Percentiles rank a stretch among this genome's conserved stretches.
Conservation (phyloP, 495 filamentous ascomycete species). For the Tetracladium setigerum region DNA sequence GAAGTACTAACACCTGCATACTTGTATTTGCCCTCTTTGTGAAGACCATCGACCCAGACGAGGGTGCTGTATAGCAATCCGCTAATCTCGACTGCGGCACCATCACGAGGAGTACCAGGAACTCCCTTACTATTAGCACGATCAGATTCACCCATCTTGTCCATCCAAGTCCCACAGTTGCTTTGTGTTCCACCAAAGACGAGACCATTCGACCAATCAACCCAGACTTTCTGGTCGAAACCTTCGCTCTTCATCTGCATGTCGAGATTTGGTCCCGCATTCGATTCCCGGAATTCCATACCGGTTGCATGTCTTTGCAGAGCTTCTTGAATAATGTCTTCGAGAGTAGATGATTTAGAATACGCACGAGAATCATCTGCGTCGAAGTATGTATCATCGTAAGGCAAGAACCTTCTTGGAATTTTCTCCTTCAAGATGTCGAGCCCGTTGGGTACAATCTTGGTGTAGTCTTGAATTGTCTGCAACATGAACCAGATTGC, state of each 20-base stretch:
- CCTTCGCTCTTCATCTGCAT: slow-evolving; percentile 89
- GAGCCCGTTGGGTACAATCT: slow-evolving; percentile 72
- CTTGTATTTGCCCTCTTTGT: slow-evolving; percentile 57
- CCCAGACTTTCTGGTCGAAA: slow-evolving; percentile 82
- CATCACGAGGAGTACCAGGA: slow-evolving; percentile 94
- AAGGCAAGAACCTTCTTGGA: slow-evolving; percentile 83
- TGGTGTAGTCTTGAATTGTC: slow-evolving; percentile 86
- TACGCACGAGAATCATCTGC: slow-evolving; percentile 78
- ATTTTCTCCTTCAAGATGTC: slow-evolving; percentile 68
- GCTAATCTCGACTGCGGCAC: slow-evolving; percentile 90
- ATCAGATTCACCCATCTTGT: slow-evolving; percentile 99
- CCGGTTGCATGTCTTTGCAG: slow-evolving; percentile 85
- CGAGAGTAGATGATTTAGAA: slow-evolving; percentile 67
- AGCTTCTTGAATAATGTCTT: slow-evolving; percentile 88
- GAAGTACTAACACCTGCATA: slow-evolving; percentile 57
- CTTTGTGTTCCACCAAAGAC: slow-evolving; percentile 88
- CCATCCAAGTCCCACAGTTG: slow-evolving; percentile 99
- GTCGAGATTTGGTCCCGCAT: slow-evolving; percentile 81
- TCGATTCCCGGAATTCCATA: slow-evolving; percentile 88
- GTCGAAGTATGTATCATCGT: slow-evolving; percentile 88
- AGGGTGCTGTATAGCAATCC: slow-evolving; percentile 87
- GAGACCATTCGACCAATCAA: slow-evolving; percentile 89
- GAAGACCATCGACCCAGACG: slow-evolving; percentile 64
- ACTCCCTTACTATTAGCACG: slow-evolving; percentile 86
- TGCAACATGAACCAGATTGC: slow-evolving; percentile 98